A percentile compares a stretch with the other conserved stretches of the same genome.
These are phyloP conservation scores for Fusarium oligoseptatum DNA, from an alignment of 2,329 filamentous ascomycete species.

Conservation along the genomic window DNA sequence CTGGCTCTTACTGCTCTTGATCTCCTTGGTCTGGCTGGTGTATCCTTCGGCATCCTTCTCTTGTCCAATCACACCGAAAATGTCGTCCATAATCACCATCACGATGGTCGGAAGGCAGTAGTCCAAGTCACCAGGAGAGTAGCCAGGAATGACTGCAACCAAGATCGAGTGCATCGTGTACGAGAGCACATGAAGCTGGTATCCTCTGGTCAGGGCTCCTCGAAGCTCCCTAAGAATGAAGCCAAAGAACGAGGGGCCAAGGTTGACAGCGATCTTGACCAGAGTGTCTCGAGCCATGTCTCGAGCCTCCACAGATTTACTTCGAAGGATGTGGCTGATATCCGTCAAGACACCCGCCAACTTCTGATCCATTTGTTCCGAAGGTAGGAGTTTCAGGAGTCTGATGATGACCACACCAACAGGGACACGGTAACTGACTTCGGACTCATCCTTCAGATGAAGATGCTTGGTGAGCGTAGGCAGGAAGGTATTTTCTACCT, in stretches of 20 bases:
- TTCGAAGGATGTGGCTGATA: constrained; percentile 91
- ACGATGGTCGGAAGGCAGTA: constrained; percentile 86
- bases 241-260: constrained; percentile 86
- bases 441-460: constrained; percentile 94
- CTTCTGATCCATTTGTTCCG: constrained; percentile 77
- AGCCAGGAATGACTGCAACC: constrained; percentile 78
- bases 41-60: constrained; percentile 99
- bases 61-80: constrained; percentile 91
- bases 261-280: constrained; percentile 82
- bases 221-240: constrained; percentile 95
- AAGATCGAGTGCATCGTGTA: constrained; percentile 95
- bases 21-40: constrained; percentile 94
- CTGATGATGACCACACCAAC: constrained; percentile 92
- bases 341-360: constrained; percentile 90
- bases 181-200: constrained; percentile 94
- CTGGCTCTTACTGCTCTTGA: constrained; percentile 98
- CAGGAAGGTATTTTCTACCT: constrained; percentile 81
- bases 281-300: constrained; percentile 93
- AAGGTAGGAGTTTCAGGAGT: constrained; percentile 83
- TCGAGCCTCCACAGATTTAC: constrained; percentile 87
- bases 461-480: constrained; percentile 86
- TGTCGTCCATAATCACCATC: constrained; percentile 94
- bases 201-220: constrained; percentile 84
- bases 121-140: constrained; percentile 86
- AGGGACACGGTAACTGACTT: constrained; percentile 91